Conservation (phyloP, 768 basidiomycete species). For the Auriscalpium vulgare region DNA sequence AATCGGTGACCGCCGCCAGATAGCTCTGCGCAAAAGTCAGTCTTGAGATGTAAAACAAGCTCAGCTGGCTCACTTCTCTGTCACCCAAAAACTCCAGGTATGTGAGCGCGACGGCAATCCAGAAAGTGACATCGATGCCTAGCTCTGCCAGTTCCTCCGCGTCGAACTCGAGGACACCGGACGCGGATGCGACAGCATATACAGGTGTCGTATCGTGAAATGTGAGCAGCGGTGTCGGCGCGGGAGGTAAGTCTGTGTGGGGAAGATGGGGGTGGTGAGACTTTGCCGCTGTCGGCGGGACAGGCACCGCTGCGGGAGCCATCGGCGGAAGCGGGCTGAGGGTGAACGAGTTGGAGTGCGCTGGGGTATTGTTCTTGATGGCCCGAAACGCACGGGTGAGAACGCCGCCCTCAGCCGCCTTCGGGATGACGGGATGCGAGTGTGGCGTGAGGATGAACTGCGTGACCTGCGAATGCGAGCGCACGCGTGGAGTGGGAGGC, state of each 20-base stretch:
- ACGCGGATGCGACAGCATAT: constrained; percentile 46
- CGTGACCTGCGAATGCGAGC: constrained; percentile 10
- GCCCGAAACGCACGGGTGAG: constrained; percentile 23
- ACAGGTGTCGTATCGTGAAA: constrained; percentile 72
- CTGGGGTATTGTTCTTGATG: constrained; percentile 10
- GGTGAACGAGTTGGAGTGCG: constrained; percentile 11
- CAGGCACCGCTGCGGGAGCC: background rate
- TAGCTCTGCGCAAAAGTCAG: too few relatives aligned
- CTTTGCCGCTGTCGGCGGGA: background rate
- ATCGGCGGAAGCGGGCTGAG: constrained; percentile 9
- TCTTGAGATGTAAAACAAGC: too few relatives aligned
- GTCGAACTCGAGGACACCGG: constrained; percentile 60
- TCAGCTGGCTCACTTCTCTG: constrained; percentile 48
- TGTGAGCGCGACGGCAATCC: constrained; percentile 65
- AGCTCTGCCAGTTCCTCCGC: constrained; percentile 43
- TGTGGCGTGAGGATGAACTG: constrained; percentile 28
- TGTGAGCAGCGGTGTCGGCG: constrained; percentile 43
- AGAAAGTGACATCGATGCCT: constrained; percentile 72
- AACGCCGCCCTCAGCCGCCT: constrained; percentile 12
- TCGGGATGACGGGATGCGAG: constrained; percentile 16
- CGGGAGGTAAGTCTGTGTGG: constrained; percentile 9
- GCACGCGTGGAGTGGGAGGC: constrained; percentile 9
- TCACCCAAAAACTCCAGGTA: constrained; percentile 75
- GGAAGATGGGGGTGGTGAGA: background rate
- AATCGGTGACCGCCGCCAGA: too few relatives aligned